These are phyloP conservation scores for Xerocomus potaroensis DNA, from an alignment of 768 basidiomycete genomes.

Conservation along the genomic window DNA sequence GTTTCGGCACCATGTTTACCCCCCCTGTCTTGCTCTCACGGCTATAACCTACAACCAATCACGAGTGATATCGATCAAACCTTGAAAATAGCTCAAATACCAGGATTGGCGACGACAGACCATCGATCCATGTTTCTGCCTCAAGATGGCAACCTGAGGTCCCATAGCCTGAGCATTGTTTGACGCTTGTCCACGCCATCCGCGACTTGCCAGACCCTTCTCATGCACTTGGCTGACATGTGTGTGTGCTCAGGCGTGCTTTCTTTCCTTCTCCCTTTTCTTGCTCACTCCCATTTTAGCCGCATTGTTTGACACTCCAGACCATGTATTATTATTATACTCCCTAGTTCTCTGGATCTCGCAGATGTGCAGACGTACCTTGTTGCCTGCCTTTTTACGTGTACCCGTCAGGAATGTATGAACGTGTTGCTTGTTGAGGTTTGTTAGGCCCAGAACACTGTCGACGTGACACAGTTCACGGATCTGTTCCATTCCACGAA, in stretches of 20 bases:
- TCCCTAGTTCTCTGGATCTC: neutral
- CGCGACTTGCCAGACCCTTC: too few species aligned
- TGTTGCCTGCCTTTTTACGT: conserved; percentile 1
- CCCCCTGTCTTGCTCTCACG: conserved; percentile 13
- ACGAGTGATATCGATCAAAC: conserved; percentile 15
- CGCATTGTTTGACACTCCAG: too few species aligned
- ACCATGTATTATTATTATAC: too few species aligned
- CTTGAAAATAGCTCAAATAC: conserved; percentile 12
- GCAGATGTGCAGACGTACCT: neutral
- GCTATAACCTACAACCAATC: conserved; percentile 6
- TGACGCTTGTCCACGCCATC: too few species aligned
- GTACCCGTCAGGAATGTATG: neutral
- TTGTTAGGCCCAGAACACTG: neutral
- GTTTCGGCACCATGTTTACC: conserved; percentile 8
- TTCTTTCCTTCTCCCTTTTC: too few species aligned
- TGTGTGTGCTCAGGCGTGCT: too few species aligned
- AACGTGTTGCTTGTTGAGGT: too few species aligned
- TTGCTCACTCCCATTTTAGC: too few species aligned
- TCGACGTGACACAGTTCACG: conserved; percentile 3
- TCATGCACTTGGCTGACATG: too few species aligned
- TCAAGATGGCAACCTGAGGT: conserved; percentile 4
- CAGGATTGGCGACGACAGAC: neutral
- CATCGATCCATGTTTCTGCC: conserved; percentile 7
- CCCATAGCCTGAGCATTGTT: neutral
- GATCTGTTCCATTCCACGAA: conserved; percentile 1